These are phyloP conservation scores for Peltaster fructicola DNA, from an alignment of 2,329 filamentous ascomycete species.

Conservation along the genomic window DNA sequence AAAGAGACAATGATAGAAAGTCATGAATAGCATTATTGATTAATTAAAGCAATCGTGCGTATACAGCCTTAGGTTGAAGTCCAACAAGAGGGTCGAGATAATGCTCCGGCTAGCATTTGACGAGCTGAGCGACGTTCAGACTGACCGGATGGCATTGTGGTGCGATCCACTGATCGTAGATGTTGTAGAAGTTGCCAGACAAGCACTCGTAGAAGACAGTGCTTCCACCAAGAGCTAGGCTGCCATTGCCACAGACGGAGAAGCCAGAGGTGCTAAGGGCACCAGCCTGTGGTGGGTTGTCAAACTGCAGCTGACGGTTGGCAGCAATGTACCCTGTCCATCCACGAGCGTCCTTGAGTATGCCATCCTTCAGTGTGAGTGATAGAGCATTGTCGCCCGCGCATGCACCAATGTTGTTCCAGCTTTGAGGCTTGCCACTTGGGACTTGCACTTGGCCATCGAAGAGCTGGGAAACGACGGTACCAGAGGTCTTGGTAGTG, in stretches of 20 bases:
- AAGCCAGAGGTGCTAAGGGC: conserved; percentile 58
- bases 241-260: conserved; percentile 46
- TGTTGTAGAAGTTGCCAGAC: conserved; percentile 55
- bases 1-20: too few relatives aligned
- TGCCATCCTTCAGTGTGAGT: too few relatives aligned
- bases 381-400: conserved; percentile 1
- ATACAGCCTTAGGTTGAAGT: too few relatives aligned
- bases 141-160: conserved; percentile 46
- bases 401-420: too few relatives aligned
- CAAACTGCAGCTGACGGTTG: conserved; percentile 63
- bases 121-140: too few relatives aligned
- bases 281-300: conserved; percentile 46
- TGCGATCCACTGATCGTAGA: conserved; percentile 53
- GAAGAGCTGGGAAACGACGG: conserved; percentile 12
- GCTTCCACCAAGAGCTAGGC: conserved; percentile 46
- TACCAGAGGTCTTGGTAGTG: too few relatives aligned
- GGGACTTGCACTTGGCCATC: conserved; percentile 18
- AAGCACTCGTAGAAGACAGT: conserved; percentile 53
- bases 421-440: too few relatives aligned
- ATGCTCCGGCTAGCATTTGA: too few relatives aligned
- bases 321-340: conserved; percentile 58
- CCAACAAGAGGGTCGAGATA: too few relatives aligned
- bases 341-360: conserved; percentile 42
- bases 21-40: too few relatives aligned
- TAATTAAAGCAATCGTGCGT: too few relatives aligned